phyloP scores from a whole-genome alignment of 768 basidiomycete species.

The Naganishia randhawae region DNA sequence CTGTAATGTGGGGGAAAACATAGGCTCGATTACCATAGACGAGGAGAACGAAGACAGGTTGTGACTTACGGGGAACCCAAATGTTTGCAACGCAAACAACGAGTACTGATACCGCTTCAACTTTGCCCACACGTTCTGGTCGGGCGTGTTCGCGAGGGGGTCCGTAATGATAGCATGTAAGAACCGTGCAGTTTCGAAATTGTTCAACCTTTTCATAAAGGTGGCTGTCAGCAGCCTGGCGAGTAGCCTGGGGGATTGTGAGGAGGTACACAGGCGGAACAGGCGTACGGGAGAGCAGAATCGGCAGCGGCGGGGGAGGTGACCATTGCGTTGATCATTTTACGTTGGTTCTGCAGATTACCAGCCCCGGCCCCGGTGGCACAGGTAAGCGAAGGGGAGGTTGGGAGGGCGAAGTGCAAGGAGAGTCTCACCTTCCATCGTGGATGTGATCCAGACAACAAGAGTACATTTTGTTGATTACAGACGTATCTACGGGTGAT shows the following conservation, averaged over 20 bases:
- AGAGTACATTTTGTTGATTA: not conserved
- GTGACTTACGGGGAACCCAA: not conserved
- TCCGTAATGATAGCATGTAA: not conserved
- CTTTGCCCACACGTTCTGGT: not conserved
- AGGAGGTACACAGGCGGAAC: too few relatives aligned
- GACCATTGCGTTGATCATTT: not conserved
- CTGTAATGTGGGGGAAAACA: too few relatives aligned
- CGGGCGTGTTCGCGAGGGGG: not conserved
- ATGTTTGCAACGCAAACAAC: constrained; percentile 1
- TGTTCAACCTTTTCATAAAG: not conserved
- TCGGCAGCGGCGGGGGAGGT: not conserved
- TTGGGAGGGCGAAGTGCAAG: too few relatives aligned
- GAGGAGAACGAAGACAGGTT: not conserved
- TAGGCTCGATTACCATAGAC: too few relatives aligned
- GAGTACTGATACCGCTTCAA: constrained; percentile 1
- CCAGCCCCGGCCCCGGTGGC: not conserved
- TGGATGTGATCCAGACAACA: not conserved
- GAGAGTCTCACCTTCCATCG: not conserved
- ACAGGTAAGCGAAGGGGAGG: not conserved
- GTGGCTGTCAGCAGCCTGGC: not conserved
- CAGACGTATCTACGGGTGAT: not conserved
- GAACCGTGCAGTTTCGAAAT: not conserved
- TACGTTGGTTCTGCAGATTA: not conserved
- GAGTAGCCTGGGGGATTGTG: not conserved
- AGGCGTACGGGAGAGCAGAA: not conserved